Base-by-base conservation (phyloP, 768 basidiomycete species). In the Panaeolus papilionaceus region DNA sequence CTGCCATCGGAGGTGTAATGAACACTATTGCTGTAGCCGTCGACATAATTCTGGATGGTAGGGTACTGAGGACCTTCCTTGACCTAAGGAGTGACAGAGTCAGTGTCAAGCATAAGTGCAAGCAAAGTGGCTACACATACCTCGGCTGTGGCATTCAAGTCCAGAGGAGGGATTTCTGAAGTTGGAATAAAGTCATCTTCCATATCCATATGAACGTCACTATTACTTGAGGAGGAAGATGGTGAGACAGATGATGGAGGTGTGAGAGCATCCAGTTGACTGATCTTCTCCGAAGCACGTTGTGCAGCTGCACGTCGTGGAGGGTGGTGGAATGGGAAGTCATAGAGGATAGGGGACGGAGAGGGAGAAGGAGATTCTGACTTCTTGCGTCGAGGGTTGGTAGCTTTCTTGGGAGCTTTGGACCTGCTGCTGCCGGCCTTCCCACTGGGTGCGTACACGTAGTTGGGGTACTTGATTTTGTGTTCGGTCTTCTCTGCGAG, bases 401-500 rank as follows among this genome's bases (percentile, higher is more conserved):
- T 26, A 18, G 23, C 23, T 49, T 67, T 69, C 49, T 44, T 51
- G 16, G 14, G 64, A 18, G 70, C 23, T 38, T 63, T 71, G 28
- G 58, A 65, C 63, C 68, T 61, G 18, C 58, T 65, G 7, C 71
- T 69, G 12, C 20, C 62, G 20, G 38, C 26, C 26, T 37, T 45
- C 7, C 68, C 45, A 38, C 65, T 54, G 11, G 77, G 76, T 11
- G 74, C 49, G 16, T 80, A 78, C 1, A 71, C 70, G 64, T 78
- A 80, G 64, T 75, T 39, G 9, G 78, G 77, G 63, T 72, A 77
- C 69, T 68, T 74, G 12, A 10, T 61, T n/a, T 71, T 71, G 49
- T 79, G 77, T 39, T 71, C 70, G 62, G 62, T 58, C 69, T 78
- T 78, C 67, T 79, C 77, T 47, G 61, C 38, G 10, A 70, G 67